Percentiles rank a stretch among this genome's conserved stretches.
These are phyloP conservation scores for Aspergillus fumigatiaffinis DNA, from an alignment of 2,329 filamentous ascomycete genomes.

Conservation along the genomic window DNA sequence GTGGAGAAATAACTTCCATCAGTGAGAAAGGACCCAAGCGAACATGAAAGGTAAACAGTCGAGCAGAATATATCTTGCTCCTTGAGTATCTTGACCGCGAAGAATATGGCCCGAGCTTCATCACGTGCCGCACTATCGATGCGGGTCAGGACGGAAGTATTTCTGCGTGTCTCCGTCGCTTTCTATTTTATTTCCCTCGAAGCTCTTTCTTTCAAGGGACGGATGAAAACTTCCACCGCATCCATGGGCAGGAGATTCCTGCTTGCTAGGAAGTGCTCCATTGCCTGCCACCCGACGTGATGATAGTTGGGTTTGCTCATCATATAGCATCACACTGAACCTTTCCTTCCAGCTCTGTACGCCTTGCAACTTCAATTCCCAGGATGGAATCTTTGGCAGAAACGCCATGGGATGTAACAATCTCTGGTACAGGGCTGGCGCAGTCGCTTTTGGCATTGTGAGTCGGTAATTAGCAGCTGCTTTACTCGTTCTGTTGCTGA, in stretches of 20 bases:
- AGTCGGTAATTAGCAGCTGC: slow-evolving; percentile 24
- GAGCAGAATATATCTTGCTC: not conserved
- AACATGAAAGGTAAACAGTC: not conserved
- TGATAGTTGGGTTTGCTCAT: slow-evolving; percentile 17
- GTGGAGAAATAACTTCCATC: not conserved
- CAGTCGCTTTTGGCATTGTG: slow-evolving; percentile 78
- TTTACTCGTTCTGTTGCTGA: slow-evolving; percentile 45
- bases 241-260: slow-evolving; percentile 16
- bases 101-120: slow-evolving; percentile 1
- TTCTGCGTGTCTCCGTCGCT: slow-evolving; percentile 15
- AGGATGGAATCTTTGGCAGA: slow-evolving; percentile 71
- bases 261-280: slow-evolving; percentile 7
- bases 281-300: slow-evolving; percentile 18
- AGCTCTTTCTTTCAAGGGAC: slow-evolving; percentile 8
- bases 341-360: slow-evolving; percentile 17
- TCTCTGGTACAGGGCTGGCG: slow-evolving; percentile 72
- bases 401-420: slow-evolving; percentile 73
- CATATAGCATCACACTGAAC: slow-evolving; percentile 13
- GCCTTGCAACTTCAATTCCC: slow-evolving; percentile 8
- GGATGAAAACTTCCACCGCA: slow-evolving; percentile 10
- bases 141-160: slow-evolving; percentile 14
- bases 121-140: slow-evolving; percentile 16
- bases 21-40: not conserved
- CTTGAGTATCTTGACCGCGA: not conserved
- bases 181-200: slow-evolving; percentile 13